These are phyloP conservation scores for Torulaspora franciscae DNA, from an alignment of 805 yeast species.

Conservation along the genomic window DNA sequence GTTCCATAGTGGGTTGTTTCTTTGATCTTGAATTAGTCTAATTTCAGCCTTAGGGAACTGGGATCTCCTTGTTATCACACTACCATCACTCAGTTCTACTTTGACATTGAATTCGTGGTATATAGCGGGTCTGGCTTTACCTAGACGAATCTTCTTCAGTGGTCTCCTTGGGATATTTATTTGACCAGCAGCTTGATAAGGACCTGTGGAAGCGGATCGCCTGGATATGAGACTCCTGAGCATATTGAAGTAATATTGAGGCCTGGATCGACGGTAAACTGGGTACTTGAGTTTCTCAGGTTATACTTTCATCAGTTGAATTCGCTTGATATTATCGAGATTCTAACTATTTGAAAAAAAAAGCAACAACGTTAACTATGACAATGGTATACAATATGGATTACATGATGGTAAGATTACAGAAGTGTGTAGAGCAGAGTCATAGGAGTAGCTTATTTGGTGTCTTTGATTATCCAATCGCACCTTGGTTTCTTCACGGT, in stretches of 20 bases:
- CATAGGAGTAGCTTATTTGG: too few relatives aligned
- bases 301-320: neutral
- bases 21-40: conserved; percentile 81
- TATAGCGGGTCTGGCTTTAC: conserved; percentile 90
- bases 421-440: too few relatives aligned
- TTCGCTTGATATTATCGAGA: neutral
- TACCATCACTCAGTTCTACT: conserved; percentile 93
- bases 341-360: too few relatives aligned
- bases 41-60: conserved; percentile 85
- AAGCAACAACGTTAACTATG: neutral
- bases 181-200: conserved; percentile 24
- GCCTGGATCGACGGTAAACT: neutral
- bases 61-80: conserved; percentile 76
- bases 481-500: too few relatives aligned
- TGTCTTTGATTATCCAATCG: too few relatives aligned
- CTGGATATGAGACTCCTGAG: conserved; percentile 7
- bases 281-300: neutral
- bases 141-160: conserved; percentile 61
- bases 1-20: conserved; percentile 86
- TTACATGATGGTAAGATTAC: too few relatives aligned
- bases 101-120: conserved; percentile 83
- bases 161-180: conserved; percentile 47
- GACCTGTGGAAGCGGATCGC: conserved; percentile 24
- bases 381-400: neutral
- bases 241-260: neutral